Conservation (phyloP, 2,329 filamentous ascomycete species). For the Neobulgaria alba region DNA sequence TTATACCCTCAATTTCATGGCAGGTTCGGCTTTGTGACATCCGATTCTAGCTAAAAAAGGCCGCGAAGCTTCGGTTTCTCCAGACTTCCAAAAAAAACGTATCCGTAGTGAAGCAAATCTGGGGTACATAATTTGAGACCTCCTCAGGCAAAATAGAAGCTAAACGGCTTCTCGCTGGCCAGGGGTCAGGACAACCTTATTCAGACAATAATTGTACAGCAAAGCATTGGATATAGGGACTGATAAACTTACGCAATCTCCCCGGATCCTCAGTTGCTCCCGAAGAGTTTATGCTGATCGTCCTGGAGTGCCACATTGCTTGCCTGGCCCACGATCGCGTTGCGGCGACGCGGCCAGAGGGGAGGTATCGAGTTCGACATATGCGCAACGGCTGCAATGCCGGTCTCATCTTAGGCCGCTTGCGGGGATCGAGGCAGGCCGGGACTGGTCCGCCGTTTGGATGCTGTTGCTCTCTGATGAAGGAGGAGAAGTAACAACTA, state of each 20-base stretch:
- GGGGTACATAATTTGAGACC: neutral
- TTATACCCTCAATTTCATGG: neutral
- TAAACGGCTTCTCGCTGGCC: neutral
- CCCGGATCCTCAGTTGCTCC: slow-evolving; percentile 9
- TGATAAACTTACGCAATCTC: slow-evolving; percentile 11
- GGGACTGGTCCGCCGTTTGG: too few species aligned
- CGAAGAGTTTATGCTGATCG: slow-evolving; percentile 8
- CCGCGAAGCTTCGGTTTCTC: neutral
- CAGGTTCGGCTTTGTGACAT: neutral
- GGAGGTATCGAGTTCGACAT: neutral
- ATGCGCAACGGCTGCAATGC: neutral
- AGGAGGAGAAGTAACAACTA: too few species aligned
- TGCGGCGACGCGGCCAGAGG: neutral
- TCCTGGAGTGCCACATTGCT: neutral
- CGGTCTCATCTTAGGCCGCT: slow-evolving; percentile 4
- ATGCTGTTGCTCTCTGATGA: too few species aligned
- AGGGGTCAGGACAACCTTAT: neutral
- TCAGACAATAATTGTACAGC: neutral
- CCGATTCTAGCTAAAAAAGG: neutral
- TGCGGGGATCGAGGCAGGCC: too few species aligned
- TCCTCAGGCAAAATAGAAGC: neutral
- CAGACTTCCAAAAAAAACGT: neutral
- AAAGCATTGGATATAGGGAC: slow-evolving; percentile 6
- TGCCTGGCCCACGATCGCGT: neutral
- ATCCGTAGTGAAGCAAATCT: neutral